phyloP scores from a whole-genome alignment of 495 filamentous ascomycete genomes.

The Aspergillus asperescens region DNA sequence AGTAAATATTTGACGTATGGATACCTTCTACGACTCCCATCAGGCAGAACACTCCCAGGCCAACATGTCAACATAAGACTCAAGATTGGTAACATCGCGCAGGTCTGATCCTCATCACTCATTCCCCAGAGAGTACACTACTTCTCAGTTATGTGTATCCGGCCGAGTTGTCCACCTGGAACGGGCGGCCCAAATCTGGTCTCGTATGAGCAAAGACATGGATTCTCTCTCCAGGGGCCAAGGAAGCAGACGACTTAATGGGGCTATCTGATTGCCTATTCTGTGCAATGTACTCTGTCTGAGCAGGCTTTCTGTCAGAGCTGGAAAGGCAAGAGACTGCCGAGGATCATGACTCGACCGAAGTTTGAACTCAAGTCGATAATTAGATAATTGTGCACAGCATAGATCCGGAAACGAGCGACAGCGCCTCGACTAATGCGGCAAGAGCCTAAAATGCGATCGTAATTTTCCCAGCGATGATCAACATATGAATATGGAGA shows the following conservation, averaged over 20 bases:
- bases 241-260: too few species aligned
- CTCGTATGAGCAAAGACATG: too few species aligned
- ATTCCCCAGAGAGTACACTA: too few species aligned
- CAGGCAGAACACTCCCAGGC: background rate
- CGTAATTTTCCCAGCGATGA: conserved; percentile 25
- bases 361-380: conserved; percentile 1
- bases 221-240: background rate
- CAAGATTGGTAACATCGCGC: background rate
- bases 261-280: too few species aligned
- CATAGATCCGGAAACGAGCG: conserved; percentile 25
- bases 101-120: background rate
- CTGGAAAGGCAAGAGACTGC: background rate
- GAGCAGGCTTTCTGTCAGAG: background rate
- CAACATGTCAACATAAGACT: background rate
- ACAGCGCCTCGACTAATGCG: conserved; percentile 24
- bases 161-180: too few species aligned
- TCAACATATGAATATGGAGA: conserved; percentile 3
- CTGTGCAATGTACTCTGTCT: background rate
- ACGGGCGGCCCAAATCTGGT: too few species aligned
- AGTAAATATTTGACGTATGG: background rate
- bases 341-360: background rate
- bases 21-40: background rate
- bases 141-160: too few species aligned
- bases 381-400: conserved; percentile 33
- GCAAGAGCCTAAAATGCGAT: conserved; percentile 35